phyloP scores from a whole-genome alignment of 1,139 yeast species.

The Protomyces arabidopsidicola region DNA sequence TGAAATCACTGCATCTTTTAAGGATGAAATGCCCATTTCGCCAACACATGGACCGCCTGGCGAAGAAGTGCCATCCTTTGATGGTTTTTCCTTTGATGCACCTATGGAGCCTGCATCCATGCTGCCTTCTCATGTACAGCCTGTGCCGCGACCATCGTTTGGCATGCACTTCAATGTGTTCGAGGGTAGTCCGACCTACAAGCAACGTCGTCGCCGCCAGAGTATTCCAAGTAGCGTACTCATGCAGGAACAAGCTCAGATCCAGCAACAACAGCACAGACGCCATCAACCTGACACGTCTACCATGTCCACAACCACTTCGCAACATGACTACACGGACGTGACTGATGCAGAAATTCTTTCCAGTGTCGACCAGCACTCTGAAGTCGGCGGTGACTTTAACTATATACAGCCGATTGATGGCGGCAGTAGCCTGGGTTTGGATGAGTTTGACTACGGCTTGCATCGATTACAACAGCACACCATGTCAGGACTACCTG shows the following conservation, averaged over 20 bases:
- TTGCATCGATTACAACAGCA: not conserved
- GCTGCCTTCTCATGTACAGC: not conserved
- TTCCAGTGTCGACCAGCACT: not conserved
- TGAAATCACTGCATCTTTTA: not conserved
- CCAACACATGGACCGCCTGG: not conserved
- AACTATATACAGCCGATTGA: not conserved
- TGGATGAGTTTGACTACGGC: not conserved
- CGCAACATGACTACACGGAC: not conserved
- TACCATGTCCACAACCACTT: not conserved
- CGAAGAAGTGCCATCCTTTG: not conserved
- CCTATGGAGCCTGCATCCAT: not conserved
- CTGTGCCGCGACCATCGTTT: not conserved
- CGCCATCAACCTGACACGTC: not conserved
- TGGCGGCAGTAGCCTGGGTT: not conserved
- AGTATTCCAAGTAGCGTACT: slow-evolving; percentile 13
- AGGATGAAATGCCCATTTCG: not conserved
- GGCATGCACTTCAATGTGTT: slow-evolving; percentile 22
- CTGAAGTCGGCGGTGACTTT: not conserved
- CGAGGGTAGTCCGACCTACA: slow-evolving; percentile 32
- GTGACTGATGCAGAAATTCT: not conserved
- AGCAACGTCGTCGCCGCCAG: slow-evolving; percentile 32
- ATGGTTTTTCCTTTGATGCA: not conserved
- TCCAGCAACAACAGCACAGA: not conserved
- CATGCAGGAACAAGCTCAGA: not conserved
- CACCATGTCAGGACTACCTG: not conserved